Evolutionary conservation across 75 land plant species (phyloP).

Genomic region (Cunninghamia lanceolata): DNA sequence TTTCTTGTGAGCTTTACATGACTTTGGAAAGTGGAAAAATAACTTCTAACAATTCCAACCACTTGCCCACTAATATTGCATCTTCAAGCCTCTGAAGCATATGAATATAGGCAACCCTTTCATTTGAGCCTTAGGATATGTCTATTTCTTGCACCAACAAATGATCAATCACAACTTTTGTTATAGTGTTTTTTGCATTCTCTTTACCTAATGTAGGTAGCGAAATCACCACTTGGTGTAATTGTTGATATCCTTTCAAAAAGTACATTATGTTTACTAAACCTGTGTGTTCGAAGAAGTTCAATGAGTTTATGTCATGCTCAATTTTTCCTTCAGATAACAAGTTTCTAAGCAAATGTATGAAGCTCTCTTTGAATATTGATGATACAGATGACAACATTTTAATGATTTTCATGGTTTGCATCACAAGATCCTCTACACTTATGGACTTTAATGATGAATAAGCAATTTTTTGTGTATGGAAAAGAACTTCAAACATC

Average conservation of each 20-base stretch:
- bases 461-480: conserved; percentile 27
- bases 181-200: conserved; percentile 15
- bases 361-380: conserved; percentile 14
- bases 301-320: conserved; percentile 10
- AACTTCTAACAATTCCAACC: conserved; percentile 36
- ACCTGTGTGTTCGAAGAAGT: not conserved
- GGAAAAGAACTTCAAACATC: conserved; percentile 21
- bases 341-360: conserved; percentile 19
- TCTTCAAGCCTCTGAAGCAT: conserved; percentile 23
- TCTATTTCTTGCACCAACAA: conserved; percentile 39
- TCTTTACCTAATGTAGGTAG: conserved; percentile 26
- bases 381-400: conserved; percentile 14
- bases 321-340: conserved; percentile 9
- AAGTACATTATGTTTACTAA: conserved; percentile 23
- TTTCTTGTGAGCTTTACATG: conserved; percentile 22
- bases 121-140: conserved; percentile 37
- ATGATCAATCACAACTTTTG: conserved; percentile 30
- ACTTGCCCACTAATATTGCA: conserved; percentile 18
- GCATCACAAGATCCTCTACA: conserved; percentile 23
- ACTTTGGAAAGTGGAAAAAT: conserved; percentile 41
- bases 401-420: conserved; percentile 23
- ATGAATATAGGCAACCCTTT: conserved; percentile 28
- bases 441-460: conserved; percentile 10
- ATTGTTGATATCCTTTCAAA: conserved; percentile 37
- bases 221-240: conserved; percentile 27